Conservation (phyloP, 768 basidiomycete genomes). For the Phanerochaete sordida region DNA sequence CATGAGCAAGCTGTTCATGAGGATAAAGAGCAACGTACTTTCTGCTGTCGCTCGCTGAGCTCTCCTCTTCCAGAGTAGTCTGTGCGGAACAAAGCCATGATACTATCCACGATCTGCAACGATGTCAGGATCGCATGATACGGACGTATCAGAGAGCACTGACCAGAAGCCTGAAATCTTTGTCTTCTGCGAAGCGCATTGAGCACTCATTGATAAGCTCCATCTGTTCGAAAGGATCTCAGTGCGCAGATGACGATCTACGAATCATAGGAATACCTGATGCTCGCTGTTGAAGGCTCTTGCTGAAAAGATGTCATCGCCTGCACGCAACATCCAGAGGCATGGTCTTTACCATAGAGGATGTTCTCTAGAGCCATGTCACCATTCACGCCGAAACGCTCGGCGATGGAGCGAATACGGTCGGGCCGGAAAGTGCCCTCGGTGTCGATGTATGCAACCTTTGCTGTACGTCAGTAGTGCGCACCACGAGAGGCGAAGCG, state of each 20-base stretch:
- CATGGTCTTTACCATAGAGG: conserved; percentile 68
- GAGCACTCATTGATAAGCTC: conserved; percentile 90
- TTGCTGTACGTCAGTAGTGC: background rate
- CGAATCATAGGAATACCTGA: conserved; percentile 52
- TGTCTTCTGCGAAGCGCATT: conserved; percentile 84
- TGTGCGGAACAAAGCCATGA: conserved; percentile 95
- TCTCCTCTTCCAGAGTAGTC: conserved; percentile 94
- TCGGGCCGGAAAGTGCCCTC: conserved; percentile 97
- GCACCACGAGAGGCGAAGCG: conserved; percentile 1
- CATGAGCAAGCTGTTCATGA: conserved; percentile 10
- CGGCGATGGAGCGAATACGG: conserved; percentile 85
- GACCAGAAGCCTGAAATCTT: conserved; percentile 73
- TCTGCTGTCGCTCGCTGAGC: conserved; percentile 91
- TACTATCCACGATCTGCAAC: conserved; percentile 87
- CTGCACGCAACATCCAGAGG: background rate
- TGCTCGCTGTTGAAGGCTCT: conserved; percentile 92
- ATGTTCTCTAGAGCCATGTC: conserved; percentile 86
- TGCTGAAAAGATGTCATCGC: conserved; percentile 41
- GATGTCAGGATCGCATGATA: background rate
- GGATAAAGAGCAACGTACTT: conserved; percentile 37
- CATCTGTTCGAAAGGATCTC: conserved; percentile 49
- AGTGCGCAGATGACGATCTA: too few species aligned
- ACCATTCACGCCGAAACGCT: conserved; percentile 91
- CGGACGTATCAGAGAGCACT: background rate
- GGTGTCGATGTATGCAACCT: conserved; percentile 93